Evolutionary conservation across 2,329 filamentous ascomycete genomes (phyloP).

Genomic region (Calonectria pteridis): DNA sequence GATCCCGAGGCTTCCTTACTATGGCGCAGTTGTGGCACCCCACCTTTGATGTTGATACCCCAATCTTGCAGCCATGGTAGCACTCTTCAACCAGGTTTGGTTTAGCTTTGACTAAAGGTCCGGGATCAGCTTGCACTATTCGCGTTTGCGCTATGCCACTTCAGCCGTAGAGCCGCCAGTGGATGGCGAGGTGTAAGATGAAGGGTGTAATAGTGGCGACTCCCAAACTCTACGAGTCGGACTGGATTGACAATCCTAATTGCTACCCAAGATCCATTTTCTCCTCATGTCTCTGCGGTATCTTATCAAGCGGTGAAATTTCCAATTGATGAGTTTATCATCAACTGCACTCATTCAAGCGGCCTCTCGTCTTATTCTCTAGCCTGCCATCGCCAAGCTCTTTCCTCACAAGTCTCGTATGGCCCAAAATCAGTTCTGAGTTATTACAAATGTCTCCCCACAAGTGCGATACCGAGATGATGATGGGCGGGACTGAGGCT

Average conservation of each 20-base stretch:
- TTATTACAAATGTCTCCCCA: not conserved
- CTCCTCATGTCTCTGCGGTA: too few species aligned
- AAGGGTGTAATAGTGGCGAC: not conserved
- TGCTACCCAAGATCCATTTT: not conserved
- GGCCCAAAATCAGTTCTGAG: too few species aligned
- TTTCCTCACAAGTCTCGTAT: not conserved
- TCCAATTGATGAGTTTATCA: not conserved
- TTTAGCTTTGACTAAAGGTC: not conserved
- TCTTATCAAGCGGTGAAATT: not conserved
- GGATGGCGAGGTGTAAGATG: not conserved
- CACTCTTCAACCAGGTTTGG: not conserved
- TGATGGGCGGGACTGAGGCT: not conserved
- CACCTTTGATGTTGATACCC: not conserved
- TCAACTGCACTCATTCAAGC: not conserved
- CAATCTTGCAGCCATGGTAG: not conserved
- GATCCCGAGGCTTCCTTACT: not conserved
- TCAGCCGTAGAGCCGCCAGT: not conserved
- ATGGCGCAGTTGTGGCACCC: slow-evolving; percentile 6
- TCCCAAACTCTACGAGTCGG: too few species aligned
- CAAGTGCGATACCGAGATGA: not conserved
- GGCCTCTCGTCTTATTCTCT: not conserved
- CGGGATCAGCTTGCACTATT: not conserved
- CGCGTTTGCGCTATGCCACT: not conserved
- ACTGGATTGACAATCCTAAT: not conserved
- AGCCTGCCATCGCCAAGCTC: not conserved